Evolutionary conservation across 805 yeast species (phyloP).

Genomic region (Starmerella bombicola): DNA sequence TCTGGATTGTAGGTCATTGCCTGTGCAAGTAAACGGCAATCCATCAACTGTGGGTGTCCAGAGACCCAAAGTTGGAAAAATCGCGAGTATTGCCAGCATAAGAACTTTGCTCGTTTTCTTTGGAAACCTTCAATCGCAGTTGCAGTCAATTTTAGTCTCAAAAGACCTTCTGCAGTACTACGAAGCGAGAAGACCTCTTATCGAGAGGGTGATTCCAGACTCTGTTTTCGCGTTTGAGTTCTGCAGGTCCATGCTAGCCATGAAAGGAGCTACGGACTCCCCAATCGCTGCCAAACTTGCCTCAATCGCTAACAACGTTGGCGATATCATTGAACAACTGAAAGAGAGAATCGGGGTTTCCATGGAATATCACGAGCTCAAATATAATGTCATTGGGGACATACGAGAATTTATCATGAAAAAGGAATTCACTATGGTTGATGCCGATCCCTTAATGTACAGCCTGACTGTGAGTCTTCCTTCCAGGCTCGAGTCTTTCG

Average conservation of each 20-base stretch:
- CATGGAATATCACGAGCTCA: slow-evolving; percentile 11
- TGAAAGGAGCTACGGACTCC: slow-evolving; percentile 10
- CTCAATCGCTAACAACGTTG: slow-evolving; percentile 3
- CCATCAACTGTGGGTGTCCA: not conserved
- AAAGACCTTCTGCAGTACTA: slow-evolving; percentile 3
- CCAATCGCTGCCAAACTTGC: slow-evolving; percentile 13
- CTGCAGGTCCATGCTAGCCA: slow-evolving; percentile 5
- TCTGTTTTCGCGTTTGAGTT: slow-evolving; percentile 4
- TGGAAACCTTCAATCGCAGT: not conserved
- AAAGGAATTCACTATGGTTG: not conserved
- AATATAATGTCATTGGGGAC: slow-evolving; percentile 5
- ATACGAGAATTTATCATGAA: slow-evolving; percentile 1
- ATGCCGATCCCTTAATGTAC: slow-evolving; percentile 3
- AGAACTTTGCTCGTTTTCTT: slow-evolving; percentile 7
- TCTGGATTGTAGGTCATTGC: slow-evolving; percentile 5
- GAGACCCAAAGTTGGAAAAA: not conserved
- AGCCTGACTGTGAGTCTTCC: slow-evolving; percentile 10
- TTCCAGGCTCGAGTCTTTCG: slow-evolving; percentile 7
- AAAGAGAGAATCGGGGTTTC: slow-evolving; percentile 1
- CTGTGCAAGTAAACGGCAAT: not conserved
- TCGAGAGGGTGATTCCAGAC: slow-evolving; percentile 6
- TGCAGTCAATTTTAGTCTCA: not conserved
- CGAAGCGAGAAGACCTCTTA: slow-evolving; percentile 1
- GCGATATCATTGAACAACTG: slow-evolving; percentile 5
- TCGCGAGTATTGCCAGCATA: slow-evolving; percentile 10